Evolutionary conservation across 805 yeast species (phyloP).

Genomic region (Ogataea philodendri): DNA sequence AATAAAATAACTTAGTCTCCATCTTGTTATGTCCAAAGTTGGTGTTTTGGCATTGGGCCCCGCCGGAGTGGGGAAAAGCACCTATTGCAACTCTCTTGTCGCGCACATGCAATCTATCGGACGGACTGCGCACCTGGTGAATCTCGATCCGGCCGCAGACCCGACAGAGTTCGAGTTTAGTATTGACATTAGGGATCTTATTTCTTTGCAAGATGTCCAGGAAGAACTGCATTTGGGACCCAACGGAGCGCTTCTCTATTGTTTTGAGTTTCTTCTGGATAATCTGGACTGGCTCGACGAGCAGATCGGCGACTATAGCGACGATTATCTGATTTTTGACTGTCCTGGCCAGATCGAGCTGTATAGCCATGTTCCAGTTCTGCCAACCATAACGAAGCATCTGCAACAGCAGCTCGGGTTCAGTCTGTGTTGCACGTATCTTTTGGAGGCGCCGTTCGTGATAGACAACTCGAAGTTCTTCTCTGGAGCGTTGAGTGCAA

Average conservation of each 20-base stretch:
- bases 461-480: slow-evolving; percentile 89
- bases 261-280: slow-evolving; percentile 86
- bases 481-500: slow-evolving; percentile 92
- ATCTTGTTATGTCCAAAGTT: slow-evolving; percentile 76
- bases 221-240: slow-evolving; percentile 93
- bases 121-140: slow-evolving; percentile 90
- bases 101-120: slow-evolving; percentile 88
- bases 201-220: slow-evolving; percentile 90
- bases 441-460: slow-evolving; percentile 91
- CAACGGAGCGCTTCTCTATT: slow-evolving; percentile 89
- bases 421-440: slow-evolving; percentile 86
- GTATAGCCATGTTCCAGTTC: slow-evolving; percentile 89
- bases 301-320: slow-evolving; percentile 92
- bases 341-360: slow-evolving; percentile 97
- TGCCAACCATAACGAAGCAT: slow-evolving; percentile 87
- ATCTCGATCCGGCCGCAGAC: slow-evolving; percentile 96
- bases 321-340: slow-evolving; percentile 90
- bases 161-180: slow-evolving; percentile 89
- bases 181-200: slow-evolving; percentile 86
- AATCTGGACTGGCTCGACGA: slow-evolving; percentile 97
- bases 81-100: slow-evolving; percentile 87
- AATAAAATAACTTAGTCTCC: background rate
- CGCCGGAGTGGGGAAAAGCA: slow-evolving; percentile 95
- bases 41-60: slow-evolving; percentile 95
- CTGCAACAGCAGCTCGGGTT: slow-evolving; percentile 76